Evolutionary conservation across 192 early-diverging fungal species (phyloP).

Genomic region (Backusella tarrabulga): DNA sequence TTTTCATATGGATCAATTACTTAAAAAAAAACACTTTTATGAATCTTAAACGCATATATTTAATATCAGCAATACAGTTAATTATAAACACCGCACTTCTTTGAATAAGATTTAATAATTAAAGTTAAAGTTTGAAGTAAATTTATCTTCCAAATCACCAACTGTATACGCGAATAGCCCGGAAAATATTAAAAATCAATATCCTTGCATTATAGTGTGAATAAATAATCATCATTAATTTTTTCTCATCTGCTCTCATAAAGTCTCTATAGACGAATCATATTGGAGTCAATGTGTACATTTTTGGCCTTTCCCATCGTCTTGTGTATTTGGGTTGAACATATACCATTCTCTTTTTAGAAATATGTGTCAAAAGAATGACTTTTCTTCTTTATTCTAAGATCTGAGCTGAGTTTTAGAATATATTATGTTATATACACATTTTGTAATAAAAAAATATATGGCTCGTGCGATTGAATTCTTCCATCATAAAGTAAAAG

Average conservation of each 20-base stretch:
- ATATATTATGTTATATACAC: background rate
- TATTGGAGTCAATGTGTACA: background rate
- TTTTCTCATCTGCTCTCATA: background rate
- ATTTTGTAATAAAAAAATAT: background rate
- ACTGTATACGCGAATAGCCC: background rate
- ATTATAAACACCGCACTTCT: background rate
- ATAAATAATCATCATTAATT: background rate
- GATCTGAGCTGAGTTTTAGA: background rate
- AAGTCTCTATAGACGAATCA: background rate
- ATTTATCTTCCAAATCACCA: background rate
- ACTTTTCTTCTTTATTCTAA: background rate
- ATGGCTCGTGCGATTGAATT: background rate
- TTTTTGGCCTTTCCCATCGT: background rate
- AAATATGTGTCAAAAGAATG: background rate
- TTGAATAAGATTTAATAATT: background rate
- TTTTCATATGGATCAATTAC: no score
- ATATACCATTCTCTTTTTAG: background rate
- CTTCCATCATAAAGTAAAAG: background rate
- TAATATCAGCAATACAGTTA: background rate
- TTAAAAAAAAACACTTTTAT: background rate
- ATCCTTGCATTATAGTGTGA: background rate
- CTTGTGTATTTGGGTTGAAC: background rate
- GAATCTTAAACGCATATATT: background rate
- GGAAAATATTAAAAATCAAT: background rate
- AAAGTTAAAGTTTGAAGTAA: background rate